Evolutionary conservation across 2,329 filamentous ascomycete genomes (phyloP), one percentile per base, ranked within the genome.

Genomic region (Monosporascus sp.): DNA sequence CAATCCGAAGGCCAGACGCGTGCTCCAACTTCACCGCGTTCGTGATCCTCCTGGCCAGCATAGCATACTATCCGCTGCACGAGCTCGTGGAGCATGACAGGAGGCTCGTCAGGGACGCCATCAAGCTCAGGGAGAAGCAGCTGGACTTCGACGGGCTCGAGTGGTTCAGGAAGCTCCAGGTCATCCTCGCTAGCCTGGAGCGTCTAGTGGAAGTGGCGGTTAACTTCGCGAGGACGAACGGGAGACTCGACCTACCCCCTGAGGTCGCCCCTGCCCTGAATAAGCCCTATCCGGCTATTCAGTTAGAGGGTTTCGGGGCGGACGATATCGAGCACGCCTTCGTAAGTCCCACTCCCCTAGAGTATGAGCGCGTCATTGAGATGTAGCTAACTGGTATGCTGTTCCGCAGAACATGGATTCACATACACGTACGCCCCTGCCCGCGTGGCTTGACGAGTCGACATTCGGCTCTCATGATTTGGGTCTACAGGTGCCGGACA

Each of bases 11-110:
- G 63, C 54, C 63, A 14, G 61, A 56, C 36, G 52, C 56, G 17
- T 62, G 63, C 41, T 54, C 57, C 22, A 61, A 62, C 49, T 64
- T 65, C 53, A 63, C 63, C 4, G 56, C 63, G 5, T 58, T 65
- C 20, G 51, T 62, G 2, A 58, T 65, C 37, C 27, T 65, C 9
- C 50, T 62, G 17, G 62, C 59, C 18, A 65, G 65, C 38, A 54
- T 62, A 18, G 49, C 57, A 2, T 64, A 65, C 48, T 55, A 52
- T 24, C 63, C 64, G 3, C 53, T 47, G 3, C 54, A 60, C 37
- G 53, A 57, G 36, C 36, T 54, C 1, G 62, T 54, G 2, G 53
- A 52, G 9, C 25, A 57, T 6, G 62, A 65, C 39, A 56, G 54
- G 14, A 47, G 53, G n/a, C 55, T 66, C 6, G 58, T 59, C 15